phyloP scores from a whole-genome alignment of 306 rosid genomes.

The Citrullus mucosospermus region DNA sequence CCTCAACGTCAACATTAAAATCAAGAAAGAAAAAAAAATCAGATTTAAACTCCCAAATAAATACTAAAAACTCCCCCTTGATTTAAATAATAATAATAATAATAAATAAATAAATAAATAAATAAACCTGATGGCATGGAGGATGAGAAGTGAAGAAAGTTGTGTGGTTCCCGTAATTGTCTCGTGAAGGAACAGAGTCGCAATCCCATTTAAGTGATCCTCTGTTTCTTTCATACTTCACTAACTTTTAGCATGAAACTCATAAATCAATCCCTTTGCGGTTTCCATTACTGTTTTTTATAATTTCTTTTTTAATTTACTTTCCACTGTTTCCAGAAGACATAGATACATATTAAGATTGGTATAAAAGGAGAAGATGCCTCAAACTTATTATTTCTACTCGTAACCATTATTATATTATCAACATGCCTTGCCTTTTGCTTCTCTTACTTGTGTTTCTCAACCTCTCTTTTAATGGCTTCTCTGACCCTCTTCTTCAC shows the following conservation, averaged over 20 bases:
- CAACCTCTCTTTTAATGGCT: constrained; percentile 19
- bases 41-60: neutral
- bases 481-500: constrained; percentile 20
- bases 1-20: no score
- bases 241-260: neutral
- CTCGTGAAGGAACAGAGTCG: neutral
- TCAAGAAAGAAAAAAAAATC: neutral
- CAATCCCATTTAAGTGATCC: neutral
- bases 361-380: neutral
- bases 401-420: no score
- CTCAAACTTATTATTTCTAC: no score
- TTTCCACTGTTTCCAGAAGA: neutral
- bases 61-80: neutral
- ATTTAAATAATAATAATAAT: no score
- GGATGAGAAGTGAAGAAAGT: neutral
- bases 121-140: no score
- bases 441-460: constrained; percentile 16
- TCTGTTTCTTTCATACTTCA: no score
- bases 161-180: neutral
- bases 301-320: no score
- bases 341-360: neutral
- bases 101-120: no score
- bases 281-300: no score
- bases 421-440: constrained; percentile 32
- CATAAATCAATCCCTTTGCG: neutral